Evolutionary conservation across 1,284 basidiomycete species (phyloP).

Genomic region (Marasmius oreades): DNA sequence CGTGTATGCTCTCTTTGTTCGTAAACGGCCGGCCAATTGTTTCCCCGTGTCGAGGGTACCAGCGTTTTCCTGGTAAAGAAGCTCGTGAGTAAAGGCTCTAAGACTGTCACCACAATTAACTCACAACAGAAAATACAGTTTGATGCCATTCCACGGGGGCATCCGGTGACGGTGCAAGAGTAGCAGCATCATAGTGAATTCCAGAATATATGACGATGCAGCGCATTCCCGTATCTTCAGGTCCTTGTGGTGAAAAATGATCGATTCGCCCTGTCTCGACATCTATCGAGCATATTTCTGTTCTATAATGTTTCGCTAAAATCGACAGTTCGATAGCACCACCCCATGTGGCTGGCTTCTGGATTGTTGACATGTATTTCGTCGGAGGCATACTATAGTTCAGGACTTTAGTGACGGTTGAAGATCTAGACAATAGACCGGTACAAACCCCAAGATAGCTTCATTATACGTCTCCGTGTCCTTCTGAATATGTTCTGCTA

Average conservation of each 20-base stretch:
- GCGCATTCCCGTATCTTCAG: conserved; percentile 31
- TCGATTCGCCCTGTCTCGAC: conserved; percentile 91
- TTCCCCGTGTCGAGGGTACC: conserved; percentile 63
- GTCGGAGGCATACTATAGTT: conserved; percentile 56
- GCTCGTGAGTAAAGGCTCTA: conserved; percentile 9
- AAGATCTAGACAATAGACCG: not conserved
- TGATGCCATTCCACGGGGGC: conserved; percentile 86
- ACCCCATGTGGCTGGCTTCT: conserved; percentile 82
- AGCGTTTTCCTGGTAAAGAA: conserved; percentile 40
- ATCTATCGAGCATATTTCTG: conserved; percentile 88
- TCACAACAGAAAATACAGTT: conserved; percentile 70
- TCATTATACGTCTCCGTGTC: conserved; percentile 77
- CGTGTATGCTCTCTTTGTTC: conserved; percentile 79
- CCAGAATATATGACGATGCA: conserved; percentile 86
- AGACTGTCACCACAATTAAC: conserved; percentile 15
- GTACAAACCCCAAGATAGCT: conserved; percentile 74
- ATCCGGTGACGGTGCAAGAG: conserved; percentile 71
- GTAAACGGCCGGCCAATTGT: conserved; percentile 69
- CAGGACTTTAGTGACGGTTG: not conserved
- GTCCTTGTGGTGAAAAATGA: conserved; percentile 67
- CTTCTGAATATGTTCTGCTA: conserved; percentile 73
- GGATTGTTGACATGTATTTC: conserved; percentile 78
- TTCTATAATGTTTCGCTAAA: conserved; percentile 75
- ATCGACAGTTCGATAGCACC: conserved; percentile 90
- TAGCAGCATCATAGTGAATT: conserved; percentile 91